Evolutionary conservation across 2,329 filamentous ascomycete species (phyloP).

Genomic region (Phaeosphaeriaceae sp.): DNA sequence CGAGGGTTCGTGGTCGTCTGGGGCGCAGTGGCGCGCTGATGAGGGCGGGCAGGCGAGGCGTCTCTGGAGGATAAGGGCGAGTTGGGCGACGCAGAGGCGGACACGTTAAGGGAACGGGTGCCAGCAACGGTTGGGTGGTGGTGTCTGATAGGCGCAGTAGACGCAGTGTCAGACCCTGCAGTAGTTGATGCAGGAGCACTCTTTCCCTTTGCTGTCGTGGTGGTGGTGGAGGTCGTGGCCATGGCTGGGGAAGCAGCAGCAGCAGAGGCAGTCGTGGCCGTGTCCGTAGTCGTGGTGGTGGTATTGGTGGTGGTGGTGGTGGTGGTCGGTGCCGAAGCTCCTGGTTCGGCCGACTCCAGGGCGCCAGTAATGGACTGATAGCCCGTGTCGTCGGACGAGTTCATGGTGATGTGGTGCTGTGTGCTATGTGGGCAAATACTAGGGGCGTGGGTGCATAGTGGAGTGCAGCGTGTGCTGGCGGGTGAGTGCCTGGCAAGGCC

Average conservation of each 20-base stretch:
- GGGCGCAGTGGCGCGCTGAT: constrained; percentile 31
- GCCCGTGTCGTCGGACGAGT: constrained; percentile 28
- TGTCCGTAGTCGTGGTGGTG: constrained; percentile 2
- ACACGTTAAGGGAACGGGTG: constrained; percentile 36
- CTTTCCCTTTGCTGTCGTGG: neutral
- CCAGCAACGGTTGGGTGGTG: constrained; percentile 31
- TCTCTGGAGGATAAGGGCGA: constrained; percentile 57
- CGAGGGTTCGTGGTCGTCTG: constrained; percentile 26
- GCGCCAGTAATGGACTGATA: constrained; percentile 48
- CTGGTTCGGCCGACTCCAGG: constrained; percentile 47
- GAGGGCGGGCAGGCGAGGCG: constrained; percentile 52
- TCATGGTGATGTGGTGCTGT: constrained; percentile 39
- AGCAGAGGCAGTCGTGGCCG: constrained; percentile 12
- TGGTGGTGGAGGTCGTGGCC: constrained; percentile 16
- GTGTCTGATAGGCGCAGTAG: constrained; percentile 28
- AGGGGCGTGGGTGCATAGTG: constrained; percentile 38
- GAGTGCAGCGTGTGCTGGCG: constrained; percentile 19
- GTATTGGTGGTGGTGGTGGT: constrained; percentile 20
- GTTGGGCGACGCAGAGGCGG: constrained; percentile 47
- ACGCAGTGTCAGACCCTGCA: constrained; percentile 20
- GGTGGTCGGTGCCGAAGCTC: constrained; percentile 25
- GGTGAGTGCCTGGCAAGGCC: constrained; percentile 28
- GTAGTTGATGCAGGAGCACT: constrained; percentile 13
- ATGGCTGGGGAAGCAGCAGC: constrained; percentile 16
- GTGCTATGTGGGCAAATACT: constrained; percentile 25